These are phyloP conservation scores for Acanthamoeba lenticulata DNA, from an alignment of 208 protist species.

Conservation along the genomic window DNA sequence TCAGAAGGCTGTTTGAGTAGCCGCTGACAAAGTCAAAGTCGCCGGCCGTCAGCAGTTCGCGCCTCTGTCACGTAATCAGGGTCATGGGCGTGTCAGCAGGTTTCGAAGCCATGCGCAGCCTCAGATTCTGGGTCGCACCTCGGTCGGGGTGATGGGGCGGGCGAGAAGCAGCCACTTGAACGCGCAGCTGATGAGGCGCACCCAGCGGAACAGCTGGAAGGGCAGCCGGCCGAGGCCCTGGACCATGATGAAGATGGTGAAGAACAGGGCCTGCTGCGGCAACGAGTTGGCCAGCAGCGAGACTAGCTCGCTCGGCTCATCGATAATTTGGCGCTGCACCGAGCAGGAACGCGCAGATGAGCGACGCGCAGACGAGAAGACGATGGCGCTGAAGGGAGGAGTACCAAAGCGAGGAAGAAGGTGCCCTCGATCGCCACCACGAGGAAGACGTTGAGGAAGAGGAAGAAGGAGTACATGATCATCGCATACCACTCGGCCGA, in stretches of 20 bases:
- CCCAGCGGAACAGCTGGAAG: constrained; percentile 35
- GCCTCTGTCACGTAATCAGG: neutral
- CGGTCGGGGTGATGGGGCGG: neutral
- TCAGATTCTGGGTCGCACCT: neutral
- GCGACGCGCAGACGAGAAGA: too few relatives aligned
- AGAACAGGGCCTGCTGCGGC: constrained; percentile 44
- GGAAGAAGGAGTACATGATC: constrained; percentile 64
- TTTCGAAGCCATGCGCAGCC: neutral
- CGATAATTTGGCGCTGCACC: neutral
- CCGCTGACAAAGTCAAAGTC: neutral
- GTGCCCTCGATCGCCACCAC: constrained; percentile 17
- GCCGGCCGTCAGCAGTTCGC: neutral
- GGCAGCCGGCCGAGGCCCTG: neutral
- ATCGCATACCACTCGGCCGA: constrained; percentile 45
- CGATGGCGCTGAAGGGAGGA: too few relatives aligned
- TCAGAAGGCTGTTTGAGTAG: constrained; percentile 2
- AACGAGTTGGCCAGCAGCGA: constrained; percentile 28
- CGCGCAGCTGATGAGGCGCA: neutral
- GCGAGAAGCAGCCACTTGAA: neutral
- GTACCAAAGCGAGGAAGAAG: constrained; percentile 8
- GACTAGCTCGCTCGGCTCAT: neutral
- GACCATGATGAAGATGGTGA: constrained; percentile 52
- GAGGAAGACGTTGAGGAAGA: constrained; percentile 55
- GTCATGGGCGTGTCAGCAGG: neutral
- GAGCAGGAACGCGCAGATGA: too few relatives aligned